These are phyloP conservation scores for Zygnema circumcarinatum DNA, from an alignment of 139 green algal species.

Conservation along the genomic window DNA sequence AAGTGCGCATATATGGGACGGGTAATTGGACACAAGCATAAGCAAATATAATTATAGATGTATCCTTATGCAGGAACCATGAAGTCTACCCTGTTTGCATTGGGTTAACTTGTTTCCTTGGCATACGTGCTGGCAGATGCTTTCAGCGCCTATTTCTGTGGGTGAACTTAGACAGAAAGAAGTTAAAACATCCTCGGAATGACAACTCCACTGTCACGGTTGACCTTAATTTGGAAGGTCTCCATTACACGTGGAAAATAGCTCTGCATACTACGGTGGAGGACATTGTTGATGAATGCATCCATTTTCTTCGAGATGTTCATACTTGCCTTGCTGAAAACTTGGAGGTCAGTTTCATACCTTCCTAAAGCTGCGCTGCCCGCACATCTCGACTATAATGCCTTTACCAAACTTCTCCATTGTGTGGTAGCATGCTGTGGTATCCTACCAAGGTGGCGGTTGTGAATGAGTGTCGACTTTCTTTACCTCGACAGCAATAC, in stretches of 20 bases:
- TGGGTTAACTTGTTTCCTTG: constrained; percentile 19
- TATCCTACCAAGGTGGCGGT: too few species aligned
- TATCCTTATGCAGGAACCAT: too few species aligned
- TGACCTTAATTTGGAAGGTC: constrained; percentile 30
- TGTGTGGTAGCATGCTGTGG: too few species aligned
- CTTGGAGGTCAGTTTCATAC: neutral
- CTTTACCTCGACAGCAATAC: too few species aligned
- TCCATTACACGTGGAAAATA: constrained; percentile 46
- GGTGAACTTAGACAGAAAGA: constrained; percentile 36
- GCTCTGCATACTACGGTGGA: constrained; percentile 15
- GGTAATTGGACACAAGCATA: too few species aligned
- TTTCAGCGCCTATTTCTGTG: constrained; percentile 39
- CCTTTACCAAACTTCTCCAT: too few species aligned
- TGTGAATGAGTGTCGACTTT: constrained; percentile 19
- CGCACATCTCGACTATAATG: neutral
- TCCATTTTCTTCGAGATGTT: constrained; percentile 33
- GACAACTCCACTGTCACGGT: constrained; percentile 32
- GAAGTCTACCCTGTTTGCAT: too few species aligned
- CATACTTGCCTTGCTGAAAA: constrained; percentile 37
- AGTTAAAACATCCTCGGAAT: constrained; percentile 10
- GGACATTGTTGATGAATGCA: constrained; percentile 39
- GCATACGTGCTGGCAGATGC: neutral
- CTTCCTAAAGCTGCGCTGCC: neutral
- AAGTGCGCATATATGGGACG: too few species aligned
- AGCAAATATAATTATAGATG: too few species aligned